These are phyloP conservation scores for Penicillium angulare DNA, from an alignment of 495 filamentous ascomycete species.

Conservation along the genomic window DNA sequence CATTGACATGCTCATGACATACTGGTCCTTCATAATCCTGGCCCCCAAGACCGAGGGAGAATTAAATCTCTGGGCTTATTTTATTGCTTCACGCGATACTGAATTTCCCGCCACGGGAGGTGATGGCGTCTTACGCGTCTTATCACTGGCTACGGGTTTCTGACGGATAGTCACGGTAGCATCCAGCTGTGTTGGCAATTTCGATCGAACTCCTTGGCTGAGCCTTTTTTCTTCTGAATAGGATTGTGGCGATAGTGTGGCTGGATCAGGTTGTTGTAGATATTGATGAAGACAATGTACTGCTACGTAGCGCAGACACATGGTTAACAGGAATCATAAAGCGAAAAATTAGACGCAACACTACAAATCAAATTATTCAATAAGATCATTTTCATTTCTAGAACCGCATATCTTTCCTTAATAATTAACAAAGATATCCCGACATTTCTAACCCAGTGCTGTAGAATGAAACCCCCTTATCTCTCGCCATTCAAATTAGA, in stretches of 20 bases:
- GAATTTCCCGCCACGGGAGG: conserved; percentile 1
- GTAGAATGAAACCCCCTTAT: too few relatives aligned
- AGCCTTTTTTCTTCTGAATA: neutral
- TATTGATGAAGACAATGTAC: too few relatives aligned
- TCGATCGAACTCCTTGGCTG: neutral
- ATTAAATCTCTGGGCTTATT: neutral
- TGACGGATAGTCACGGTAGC: conserved; percentile 23
- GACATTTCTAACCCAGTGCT: too few relatives aligned
- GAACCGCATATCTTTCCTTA: too few relatives aligned
- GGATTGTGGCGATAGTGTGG: neutral
- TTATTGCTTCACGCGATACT: neutral
- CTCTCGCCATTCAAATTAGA: too few relatives aligned
- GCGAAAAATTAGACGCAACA: too few relatives aligned
- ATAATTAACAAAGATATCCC: too few relatives aligned
- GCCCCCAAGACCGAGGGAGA: neutral
- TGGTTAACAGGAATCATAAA: too few relatives aligned
- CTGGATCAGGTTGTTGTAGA: too few relatives aligned
- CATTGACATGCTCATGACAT: neutral
- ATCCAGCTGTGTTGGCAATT: conserved; percentile 18
- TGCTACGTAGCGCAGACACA: too few relatives aligned
- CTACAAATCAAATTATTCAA: too few relatives aligned
- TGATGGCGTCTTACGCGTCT: conserved; percentile 14
- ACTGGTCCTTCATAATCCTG: neutral
- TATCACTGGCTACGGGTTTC: conserved; percentile 20
- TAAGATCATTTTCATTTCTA: too few relatives aligned